These are phyloP conservation scores for Acacia melanoxylon DNA, from an alignment of 306 rosid genomes.

Conservation along the genomic window DNA sequence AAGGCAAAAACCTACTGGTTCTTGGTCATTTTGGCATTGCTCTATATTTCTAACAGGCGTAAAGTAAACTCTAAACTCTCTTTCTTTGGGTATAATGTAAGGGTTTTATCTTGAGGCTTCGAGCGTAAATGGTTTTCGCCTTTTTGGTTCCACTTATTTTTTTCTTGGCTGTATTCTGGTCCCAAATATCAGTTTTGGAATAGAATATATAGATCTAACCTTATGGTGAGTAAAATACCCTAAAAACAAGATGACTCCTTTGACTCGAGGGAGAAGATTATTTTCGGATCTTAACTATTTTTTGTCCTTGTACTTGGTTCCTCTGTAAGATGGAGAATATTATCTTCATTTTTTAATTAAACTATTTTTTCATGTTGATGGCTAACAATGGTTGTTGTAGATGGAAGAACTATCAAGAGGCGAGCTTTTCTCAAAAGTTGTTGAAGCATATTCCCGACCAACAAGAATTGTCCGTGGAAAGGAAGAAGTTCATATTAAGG, in stretches of 20 bases:
- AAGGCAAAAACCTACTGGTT: neutral
- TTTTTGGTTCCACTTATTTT: no score
- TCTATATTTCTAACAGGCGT: no score
- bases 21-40: neutral
- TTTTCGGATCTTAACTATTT: neutral
- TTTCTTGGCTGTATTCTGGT: neutral
- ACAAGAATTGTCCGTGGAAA: conserved; percentile 95
- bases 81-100: no score
- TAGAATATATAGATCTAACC: neutral
- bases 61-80: no score
- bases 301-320: neutral
- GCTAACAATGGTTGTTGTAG: conserved; percentile 47
- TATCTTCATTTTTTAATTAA: neutral
- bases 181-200: neutral
- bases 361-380: conserved; percentile 11
- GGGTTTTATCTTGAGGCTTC: no score
- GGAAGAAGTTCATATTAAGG: conserved; percentile 61
- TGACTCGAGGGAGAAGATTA: neutral
- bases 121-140: no score
- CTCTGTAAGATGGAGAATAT: neutral
- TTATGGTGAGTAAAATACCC: neutral
- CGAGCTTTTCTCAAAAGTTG: conserved; percentile 64
- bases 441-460: conserved; percentile 94
- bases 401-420: conserved; percentile 80
- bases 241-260: neutral